phyloP scores from a whole-genome alignment of 2,329 filamentous ascomycete genomes.

The Rutstroemia sp. region DNA sequence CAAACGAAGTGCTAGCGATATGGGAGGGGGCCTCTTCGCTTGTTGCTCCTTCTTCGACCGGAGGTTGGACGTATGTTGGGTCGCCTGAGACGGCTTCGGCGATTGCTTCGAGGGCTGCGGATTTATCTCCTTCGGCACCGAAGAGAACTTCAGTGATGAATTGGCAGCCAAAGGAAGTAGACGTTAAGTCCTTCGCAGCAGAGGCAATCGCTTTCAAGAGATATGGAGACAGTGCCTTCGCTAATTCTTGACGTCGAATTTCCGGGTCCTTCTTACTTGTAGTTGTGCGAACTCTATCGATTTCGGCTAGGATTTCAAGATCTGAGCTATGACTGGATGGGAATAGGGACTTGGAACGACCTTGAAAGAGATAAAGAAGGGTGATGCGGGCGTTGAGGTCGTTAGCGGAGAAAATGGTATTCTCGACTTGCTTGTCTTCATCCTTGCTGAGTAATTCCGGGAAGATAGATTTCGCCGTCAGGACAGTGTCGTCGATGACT shows the following conservation, averaged over 20 bases:
- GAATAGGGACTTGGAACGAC: constrained; percentile 53
- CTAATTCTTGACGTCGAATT: constrained; percentile 66
- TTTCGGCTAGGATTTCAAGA: constrained; percentile 64
- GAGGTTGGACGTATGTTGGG: constrained; percentile 32
- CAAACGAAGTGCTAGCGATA: constrained; percentile 52
- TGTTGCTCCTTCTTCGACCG: constrained; percentile 32
- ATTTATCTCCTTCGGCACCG: constrained; percentile 67
- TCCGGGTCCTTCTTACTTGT: constrained; percentile 92
- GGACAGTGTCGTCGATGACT: constrained; percentile 87
- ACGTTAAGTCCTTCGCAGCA: constrained; percentile 59
- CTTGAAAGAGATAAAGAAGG: constrained; percentile 76
- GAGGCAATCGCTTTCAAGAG: constrained; percentile 67
- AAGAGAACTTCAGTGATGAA: constrained; percentile 79
- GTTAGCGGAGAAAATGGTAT: constrained; percentile 56
- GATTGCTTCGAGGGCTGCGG: constrained; percentile 62
- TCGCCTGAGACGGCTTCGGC: constrained; percentile 55
- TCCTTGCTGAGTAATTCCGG: constrained; percentile 75
- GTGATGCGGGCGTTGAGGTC: constrained; percentile 59
- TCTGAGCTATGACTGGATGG: constrained; percentile 56
- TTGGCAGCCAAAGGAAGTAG: constrained; percentile 78
- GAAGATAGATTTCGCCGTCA: constrained; percentile 79
- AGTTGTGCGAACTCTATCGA: constrained; percentile 69
- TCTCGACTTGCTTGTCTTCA: constrained; percentile 52
- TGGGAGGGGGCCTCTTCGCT: constrained; percentile 34
- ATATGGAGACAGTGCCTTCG: constrained; percentile 64